Evolutionary conservation across 2,329 filamentous ascomycete genomes (phyloP), one percentile per base, ranked within the genome.

Genomic region (Chrysosporium queenslandicum): DNA sequence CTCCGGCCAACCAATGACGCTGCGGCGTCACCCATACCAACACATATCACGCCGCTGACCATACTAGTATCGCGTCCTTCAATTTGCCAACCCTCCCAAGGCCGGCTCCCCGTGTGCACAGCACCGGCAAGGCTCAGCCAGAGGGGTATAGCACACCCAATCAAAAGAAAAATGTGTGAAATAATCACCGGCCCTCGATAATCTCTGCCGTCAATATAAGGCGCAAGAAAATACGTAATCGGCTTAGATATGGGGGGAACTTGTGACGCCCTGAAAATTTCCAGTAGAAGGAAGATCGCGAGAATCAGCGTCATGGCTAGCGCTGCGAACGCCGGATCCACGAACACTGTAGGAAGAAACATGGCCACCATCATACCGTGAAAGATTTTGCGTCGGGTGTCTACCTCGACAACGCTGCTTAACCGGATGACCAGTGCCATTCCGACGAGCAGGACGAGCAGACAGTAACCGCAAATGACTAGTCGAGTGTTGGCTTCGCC

Each of bases 321-420:
- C 1, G 86, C 81, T 46, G 83, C 82, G 67, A 87, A 97, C 37
- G 83, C 77, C 0, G 92, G 91, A 66, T 98, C 92, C 57, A 97
- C 72, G 64, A 82, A 96, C 1, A 85, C 86, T 1, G 87, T 82
- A 0, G 92, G 90, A 1, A 97, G 76, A 52, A 98, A 83, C 87
- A 98, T 96, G 52, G 82, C 82, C 6, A 97, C 91, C 86, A 97
- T 97, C 78, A 91, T 95, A 60, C 94, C 94, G 68, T 98, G 92
- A 67, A 98, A 98, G 21, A 97, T 87, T 68, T 98, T 98, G 47
- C 92, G 82, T 46, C 92, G 81, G 1, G 92, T 98, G 69, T 98
- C 92, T 43, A 98, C 91, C 69, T 96, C 90, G 59, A 86, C 90
- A 46, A 87, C 74, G 2, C 81, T 74, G 37, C 85, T 86, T 34